Evolutionary conservation across 2,329 filamentous ascomycete species (phyloP).

Genomic region (Zymoseptoria brevis): DNA sequence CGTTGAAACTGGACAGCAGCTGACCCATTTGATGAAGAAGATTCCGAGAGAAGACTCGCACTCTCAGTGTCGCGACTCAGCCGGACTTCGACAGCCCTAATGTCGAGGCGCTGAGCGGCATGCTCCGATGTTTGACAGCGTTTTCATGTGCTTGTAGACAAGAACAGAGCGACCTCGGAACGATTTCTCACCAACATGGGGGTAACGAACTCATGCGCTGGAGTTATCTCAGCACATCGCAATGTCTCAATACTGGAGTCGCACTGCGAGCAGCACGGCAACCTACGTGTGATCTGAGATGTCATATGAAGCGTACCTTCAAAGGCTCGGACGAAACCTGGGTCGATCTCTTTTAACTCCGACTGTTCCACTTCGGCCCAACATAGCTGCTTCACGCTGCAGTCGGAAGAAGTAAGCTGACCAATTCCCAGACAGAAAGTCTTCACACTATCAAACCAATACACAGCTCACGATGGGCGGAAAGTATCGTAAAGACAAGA

Average conservation of each 20-base stretch:
- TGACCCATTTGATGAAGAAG: too few species aligned
- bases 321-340: neutral
- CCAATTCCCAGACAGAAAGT: neutral
- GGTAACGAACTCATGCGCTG: too few species aligned
- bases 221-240: too few species aligned
- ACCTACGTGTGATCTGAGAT: neutral
- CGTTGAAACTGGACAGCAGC: too few species aligned
- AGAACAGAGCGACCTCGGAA: too few species aligned
- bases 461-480: neutral
- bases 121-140: neutral
- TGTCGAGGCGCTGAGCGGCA: neutral
- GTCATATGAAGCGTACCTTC: too few species aligned
- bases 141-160: neutral
- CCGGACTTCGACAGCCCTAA: neutral
- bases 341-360: neutral
- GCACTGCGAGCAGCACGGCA: neutral
- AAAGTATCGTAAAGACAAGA: neutral
- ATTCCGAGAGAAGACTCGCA: neutral
- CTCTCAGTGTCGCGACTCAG: neutral
- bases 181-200: too few species aligned
- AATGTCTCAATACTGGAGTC: neutral
- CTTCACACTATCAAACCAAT: neutral
- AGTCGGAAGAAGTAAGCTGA: neutral
- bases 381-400: neutral
- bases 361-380: neutral